Percentiles rank a stretch among this genome's conserved stretches.
These are phyloP conservation scores for Fusarium humuli DNA, from an alignment of 2,329 filamentous ascomycete species.

Conservation along the genomic window DNA sequence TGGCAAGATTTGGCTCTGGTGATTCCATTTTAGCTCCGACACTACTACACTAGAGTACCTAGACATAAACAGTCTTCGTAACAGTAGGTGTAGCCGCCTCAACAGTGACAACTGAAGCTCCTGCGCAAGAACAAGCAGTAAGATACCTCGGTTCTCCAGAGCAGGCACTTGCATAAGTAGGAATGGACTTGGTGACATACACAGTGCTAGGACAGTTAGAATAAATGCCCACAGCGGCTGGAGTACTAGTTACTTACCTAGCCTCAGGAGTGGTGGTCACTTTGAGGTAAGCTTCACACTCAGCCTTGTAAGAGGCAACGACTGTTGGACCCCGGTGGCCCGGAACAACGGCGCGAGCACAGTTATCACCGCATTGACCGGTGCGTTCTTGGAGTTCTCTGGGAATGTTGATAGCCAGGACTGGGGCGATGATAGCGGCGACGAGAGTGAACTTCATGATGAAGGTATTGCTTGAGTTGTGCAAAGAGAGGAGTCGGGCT, in stretches of 20 bases:
- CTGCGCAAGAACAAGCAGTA: conserved; percentile 38
- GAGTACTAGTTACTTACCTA: conserved; percentile 3
- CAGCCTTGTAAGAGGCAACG: conserved; percentile 27
- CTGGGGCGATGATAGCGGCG: conserved; percentile 25
- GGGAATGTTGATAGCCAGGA: conserved; percentile 29
- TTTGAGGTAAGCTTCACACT: conserved; percentile 36
- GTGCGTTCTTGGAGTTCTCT: conserved; percentile 28
- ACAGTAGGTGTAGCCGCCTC: conserved; percentile 33
- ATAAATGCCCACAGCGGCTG: rapidly evolving
- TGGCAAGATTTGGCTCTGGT: not conserved
- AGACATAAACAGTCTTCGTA: conserved; percentile 28
- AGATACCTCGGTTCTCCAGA: conserved; percentile 37
- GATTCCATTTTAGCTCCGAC: not conserved
- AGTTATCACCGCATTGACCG: conserved; percentile 35
- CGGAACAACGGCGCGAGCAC: conserved; percentile 35
- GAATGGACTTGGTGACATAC: conserved; percentile 35
- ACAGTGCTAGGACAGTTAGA: conserved; percentile 29
- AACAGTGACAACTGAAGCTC: conserved; percentile 29
- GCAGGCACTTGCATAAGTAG: conserved; percentile 40
- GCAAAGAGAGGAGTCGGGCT: not conserved
- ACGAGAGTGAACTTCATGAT: conserved; percentile 40
- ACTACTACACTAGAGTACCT: not conserved
- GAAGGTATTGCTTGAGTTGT: not conserved
- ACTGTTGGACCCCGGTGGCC: conserved; percentile 23
- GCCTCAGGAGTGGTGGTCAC: conserved; percentile 33